Base-by-base conservation (phyloP, 179 eudicot genomes). In the Kewa caespitosa region DNA sequence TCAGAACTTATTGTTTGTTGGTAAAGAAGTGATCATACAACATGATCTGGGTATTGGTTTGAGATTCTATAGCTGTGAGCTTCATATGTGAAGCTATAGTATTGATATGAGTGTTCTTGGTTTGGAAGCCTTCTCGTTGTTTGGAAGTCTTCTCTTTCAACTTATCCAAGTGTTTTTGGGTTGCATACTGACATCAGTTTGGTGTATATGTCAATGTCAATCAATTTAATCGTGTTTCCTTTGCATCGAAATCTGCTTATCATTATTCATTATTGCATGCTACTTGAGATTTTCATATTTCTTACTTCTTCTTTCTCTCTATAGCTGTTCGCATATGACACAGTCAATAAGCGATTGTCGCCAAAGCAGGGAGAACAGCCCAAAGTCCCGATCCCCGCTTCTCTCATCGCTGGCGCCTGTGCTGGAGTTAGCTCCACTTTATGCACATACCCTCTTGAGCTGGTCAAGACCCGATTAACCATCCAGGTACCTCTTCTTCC, bases 381-480 rank as follows among this genome's bases (percentile, higher is more conserved):
- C 1, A 88, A 82, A 73, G 76, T 88, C 52, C 96, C 88, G 11
- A 80, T 94, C 46, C 94, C 98, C 3, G 87, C 93, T 46, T 90
- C 97, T 64, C 82, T 84, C 27, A 78, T 94, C 66, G 97, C 96
- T 10, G 98, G 98, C 63, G 98, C 94, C 42, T 77, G 84, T 80
- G 97, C 97, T 31, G 98, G 97, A 39, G 88, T 94, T 72, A 87
- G 89, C 85, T 87, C 97, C 9, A 94, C 98, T 72, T 39, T 94
- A 48, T 81, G 79, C 46, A 94, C 92, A 28, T 94, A 94, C 83
- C 98, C 97, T 6, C 94, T 94, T 37, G 98, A 94, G 90, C 85
- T 94, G 75, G 89, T 94, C 72, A 94, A 94, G 84, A 94, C 98
- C 78, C 90, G 98, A 70, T 77, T 94, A 62, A 94, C 98, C 46